phyloP scores from a whole-genome alignment of 2,329 filamentous ascomycete genomes.

The Alternaria viburni region DNA sequence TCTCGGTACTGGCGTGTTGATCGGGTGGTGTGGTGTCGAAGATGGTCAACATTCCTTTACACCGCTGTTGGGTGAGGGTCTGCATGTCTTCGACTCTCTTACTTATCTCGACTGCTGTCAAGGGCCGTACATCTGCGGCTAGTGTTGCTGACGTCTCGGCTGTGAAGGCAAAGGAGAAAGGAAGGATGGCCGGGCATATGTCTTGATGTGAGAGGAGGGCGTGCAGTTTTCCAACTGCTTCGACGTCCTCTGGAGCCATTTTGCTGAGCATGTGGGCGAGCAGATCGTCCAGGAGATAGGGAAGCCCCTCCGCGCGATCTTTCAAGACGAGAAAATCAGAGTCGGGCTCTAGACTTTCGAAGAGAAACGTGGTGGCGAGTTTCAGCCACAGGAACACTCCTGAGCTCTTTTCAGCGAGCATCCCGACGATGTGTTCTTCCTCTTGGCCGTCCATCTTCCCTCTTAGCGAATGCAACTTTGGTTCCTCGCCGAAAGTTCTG shows the following conservation, averaged over 20 bases:
- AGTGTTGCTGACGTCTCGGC: constrained; percentile 26
- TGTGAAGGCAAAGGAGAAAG: constrained; percentile 31
- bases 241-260: constrained; percentile 24
- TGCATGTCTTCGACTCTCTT: constrained; percentile 26
- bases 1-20: constrained; percentile 10
- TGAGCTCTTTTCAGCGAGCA: constrained; percentile 30
- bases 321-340: constrained; percentile 32
- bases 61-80: constrained; percentile 21
- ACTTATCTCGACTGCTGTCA: constrained; percentile 23
- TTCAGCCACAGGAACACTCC: constrained; percentile 38
- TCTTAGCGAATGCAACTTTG: constrained; percentile 26
- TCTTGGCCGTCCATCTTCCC: constrained; percentile 26
- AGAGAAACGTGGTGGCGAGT: constrained; percentile 29
- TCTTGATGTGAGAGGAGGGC: constrained; percentile 31
- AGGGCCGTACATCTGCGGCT: constrained; percentile 24
- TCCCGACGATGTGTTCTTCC: constrained; percentile 27
- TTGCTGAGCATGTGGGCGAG: constrained; percentile 31
- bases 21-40: constrained; percentile 25
- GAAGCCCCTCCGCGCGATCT: constrained; percentile 31
- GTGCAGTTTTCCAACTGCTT: constrained; percentile 27
- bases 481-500: constrained; percentile 2
- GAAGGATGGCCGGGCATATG: constrained; percentile 27
- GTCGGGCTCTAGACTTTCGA: constrained; percentile 25
- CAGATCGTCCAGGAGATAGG: constrained; percentile 31
- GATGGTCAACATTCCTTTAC: constrained; percentile 29